Conservation (phyloP, 1,284 basidiomycete species). For the Caloboletus firmus region DNA sequence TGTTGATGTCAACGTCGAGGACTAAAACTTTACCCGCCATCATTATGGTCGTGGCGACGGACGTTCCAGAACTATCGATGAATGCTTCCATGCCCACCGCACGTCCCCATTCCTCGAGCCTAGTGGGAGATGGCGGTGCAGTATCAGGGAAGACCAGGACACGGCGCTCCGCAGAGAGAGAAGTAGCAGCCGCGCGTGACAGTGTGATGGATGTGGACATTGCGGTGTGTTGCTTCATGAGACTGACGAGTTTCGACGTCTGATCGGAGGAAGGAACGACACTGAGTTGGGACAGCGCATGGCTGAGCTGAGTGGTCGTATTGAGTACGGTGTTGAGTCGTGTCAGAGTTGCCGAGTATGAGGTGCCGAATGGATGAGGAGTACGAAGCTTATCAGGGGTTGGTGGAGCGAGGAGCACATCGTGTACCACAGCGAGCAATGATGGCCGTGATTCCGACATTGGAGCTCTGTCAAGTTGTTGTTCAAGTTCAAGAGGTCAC, state of each 20-base stretch:
- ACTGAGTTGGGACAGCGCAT: conserved; percentile 53
- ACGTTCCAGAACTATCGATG: conserved; percentile 50
- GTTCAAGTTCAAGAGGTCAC: too few relatives aligned
- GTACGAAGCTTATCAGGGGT: conserved; percentile 30
- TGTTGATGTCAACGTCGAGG: conserved; percentile 65
- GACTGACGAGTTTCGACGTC: conserved; percentile 59
- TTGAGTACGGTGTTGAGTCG: conserved; percentile 52
- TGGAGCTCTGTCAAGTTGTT: background rate
- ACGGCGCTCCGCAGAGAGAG: conserved; percentile 23
- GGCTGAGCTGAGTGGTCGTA: conserved; percentile 50
- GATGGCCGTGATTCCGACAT: conserved; percentile 22
- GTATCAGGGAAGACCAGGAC: conserved; percentile 31
- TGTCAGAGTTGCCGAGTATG: conserved; percentile 42
- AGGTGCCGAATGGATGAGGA: conserved; percentile 51
- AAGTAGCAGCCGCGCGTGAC: conserved; percentile 24
- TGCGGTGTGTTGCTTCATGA: conserved; percentile 60
- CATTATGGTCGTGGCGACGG: conserved; percentile 50
- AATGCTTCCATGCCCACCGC: conserved; percentile 71
- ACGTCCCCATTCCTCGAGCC: conserved; percentile 59
- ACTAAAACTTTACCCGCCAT: conserved; percentile 77
- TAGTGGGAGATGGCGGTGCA: conserved; percentile 36
- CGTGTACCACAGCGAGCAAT: conserved; percentile 30
- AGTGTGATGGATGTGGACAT: conserved; percentile 38
- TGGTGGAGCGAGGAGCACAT: conserved; percentile 20
- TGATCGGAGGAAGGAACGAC: conserved; percentile 50